Evolutionary conservation across 495 filamentous ascomycete species (phyloP).

Genomic region (Trichocladium antarcticum): DNA sequence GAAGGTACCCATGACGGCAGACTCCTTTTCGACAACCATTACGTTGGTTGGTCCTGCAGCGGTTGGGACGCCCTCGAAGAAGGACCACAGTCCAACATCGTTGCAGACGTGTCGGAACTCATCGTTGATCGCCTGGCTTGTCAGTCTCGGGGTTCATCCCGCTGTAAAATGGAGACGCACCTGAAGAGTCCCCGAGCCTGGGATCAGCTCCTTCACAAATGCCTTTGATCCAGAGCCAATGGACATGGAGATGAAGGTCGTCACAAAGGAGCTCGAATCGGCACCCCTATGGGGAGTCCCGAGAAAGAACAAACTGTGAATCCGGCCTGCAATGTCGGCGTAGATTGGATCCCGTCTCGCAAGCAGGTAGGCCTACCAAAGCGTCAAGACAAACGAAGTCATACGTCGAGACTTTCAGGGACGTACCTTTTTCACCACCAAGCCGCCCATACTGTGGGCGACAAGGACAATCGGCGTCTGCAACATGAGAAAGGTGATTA

Average conservation of each 20-base stretch:
- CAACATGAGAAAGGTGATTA: neutral
- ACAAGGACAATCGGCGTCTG: constrained; percentile 24
- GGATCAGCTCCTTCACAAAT: constrained; percentile 33
- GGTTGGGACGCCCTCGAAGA: constrained; percentile 36
- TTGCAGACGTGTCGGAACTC: constrained; percentile 32
- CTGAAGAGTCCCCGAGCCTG: constrained; percentile 17
- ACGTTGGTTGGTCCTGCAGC: constrained; percentile 20
- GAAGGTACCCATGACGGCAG: constrained; percentile 23
- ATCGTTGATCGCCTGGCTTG: constrained; percentile 35
- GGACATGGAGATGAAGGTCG: constrained; percentile 3
- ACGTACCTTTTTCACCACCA: constrained; percentile 23
- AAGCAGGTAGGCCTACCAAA: constrained; percentile 20
- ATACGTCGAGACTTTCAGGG: neutral
- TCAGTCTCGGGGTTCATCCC: neutral
- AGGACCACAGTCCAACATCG: constrained; percentile 32
- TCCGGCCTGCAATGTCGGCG: constrained; percentile 13
- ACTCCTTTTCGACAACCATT: constrained; percentile 38
- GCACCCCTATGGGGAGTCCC: constrained; percentile 23
- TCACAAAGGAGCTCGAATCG: constrained; percentile 6
- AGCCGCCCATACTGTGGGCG: constrained; percentile 26
- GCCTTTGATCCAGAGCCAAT: constrained; percentile 18
- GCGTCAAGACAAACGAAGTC: neutral
- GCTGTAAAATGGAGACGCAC: neutral
- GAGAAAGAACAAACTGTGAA: constrained; percentile 23
- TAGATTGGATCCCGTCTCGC: constrained; percentile 16